Percentiles rank a stretch among this genome's conserved stretches.
Conservation (phyloP, 2,329 filamentous ascomycete genomes). For the Fusarium equiseti region DNA sequence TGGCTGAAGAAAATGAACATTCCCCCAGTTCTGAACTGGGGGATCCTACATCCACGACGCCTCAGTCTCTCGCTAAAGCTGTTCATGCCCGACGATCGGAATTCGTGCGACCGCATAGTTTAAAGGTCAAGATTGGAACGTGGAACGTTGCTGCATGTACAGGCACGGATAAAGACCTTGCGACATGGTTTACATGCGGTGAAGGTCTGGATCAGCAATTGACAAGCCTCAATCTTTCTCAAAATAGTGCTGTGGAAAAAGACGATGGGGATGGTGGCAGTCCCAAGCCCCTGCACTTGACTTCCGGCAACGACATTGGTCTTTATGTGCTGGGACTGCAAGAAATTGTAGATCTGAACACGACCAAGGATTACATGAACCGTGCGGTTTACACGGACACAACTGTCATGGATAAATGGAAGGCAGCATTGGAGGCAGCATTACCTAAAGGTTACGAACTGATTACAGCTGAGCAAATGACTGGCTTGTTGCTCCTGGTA, state of each 20-base stretch:
- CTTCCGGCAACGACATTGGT: conserved; percentile 77
- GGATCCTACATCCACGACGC: conserved; percentile 59
- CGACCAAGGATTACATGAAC: conserved; percentile 81
- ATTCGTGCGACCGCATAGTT: conserved; percentile 79
- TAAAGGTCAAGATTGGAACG: conserved; percentile 89
- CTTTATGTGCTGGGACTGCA: conserved; percentile 93
- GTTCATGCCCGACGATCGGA: conserved; percentile 81
- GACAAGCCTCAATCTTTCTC: conserved; percentile 63
- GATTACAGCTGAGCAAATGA: conserved; percentile 84
- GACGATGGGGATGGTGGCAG: conserved; percentile 51
- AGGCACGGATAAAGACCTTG: conserved; percentile 88
- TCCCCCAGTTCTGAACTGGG: conserved; percentile 57
- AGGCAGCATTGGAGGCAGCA: conserved; percentile 77
- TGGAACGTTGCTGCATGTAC: conserved; percentile 94
- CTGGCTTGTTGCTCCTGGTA: conserved; percentile 85
- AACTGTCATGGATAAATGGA: conserved; percentile 81
- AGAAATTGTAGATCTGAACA: conserved; percentile 89
- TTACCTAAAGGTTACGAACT: conserved; percentile 82
- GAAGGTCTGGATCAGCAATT: conserved; percentile 76
- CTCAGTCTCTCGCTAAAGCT: conserved; percentile 71
- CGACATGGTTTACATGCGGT: conserved; percentile 86
- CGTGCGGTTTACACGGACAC: conserved; percentile 76
- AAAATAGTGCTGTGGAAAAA: conserved; percentile 53
- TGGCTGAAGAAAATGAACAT: conserved; percentile 47
- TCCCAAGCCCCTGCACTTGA: conserved; percentile 56